Evolutionary conservation across 257 asterid species (phyloP).

Genomic region (Penstemon newberryi): DNA sequence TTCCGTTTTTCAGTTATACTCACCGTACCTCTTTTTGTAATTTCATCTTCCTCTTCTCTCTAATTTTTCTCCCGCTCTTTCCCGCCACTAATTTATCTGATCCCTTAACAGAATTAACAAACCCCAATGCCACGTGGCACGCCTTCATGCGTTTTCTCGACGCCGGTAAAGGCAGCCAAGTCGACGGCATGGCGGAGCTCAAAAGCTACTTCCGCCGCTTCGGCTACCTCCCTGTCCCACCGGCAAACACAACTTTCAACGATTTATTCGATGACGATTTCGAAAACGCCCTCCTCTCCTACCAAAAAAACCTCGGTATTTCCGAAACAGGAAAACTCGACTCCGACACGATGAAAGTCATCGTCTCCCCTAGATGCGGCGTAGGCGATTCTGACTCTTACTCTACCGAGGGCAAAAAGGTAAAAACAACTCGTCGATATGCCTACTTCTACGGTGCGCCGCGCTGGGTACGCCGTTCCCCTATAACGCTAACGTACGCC

Average conservation of each 20-base stretch:
- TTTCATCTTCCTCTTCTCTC: constrained; percentile 30
- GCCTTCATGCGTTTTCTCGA: constrained; percentile 54
- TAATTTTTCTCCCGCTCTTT: constrained; percentile 19
- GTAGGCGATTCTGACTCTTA: constrained; percentile 38
- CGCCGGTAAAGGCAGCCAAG: constrained; percentile 62
- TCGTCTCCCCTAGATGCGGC: constrained; percentile 77
- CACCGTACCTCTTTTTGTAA: constrained; percentile 16
- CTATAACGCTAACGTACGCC: constrained; percentile 62
- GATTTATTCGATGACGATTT: constrained; percentile 64
- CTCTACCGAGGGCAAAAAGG: not conserved
- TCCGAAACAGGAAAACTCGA: constrained; percentile 60
- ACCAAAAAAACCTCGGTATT: constrained; percentile 61
- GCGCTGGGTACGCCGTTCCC: constrained; percentile 53
- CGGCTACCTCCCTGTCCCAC: constrained; percentile 52
- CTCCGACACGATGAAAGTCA: constrained; percentile 44
- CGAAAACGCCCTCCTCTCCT: constrained; percentile 50
- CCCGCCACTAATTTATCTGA: constrained; percentile 42
- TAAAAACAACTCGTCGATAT: constrained; percentile 43
- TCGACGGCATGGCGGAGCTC: constrained; percentile 77
- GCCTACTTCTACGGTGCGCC: constrained; percentile 64
- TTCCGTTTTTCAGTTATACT: constrained; percentile 50
- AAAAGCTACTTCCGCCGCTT: constrained; percentile 75
- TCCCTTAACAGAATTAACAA: constrained; percentile 35
- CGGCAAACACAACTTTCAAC: constrained; percentile 34
- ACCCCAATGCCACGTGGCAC: constrained; percentile 56